Evolutionary conservation across 805 yeast genomes (phyloP).

Genomic region (Candida krabiensis): DNA sequence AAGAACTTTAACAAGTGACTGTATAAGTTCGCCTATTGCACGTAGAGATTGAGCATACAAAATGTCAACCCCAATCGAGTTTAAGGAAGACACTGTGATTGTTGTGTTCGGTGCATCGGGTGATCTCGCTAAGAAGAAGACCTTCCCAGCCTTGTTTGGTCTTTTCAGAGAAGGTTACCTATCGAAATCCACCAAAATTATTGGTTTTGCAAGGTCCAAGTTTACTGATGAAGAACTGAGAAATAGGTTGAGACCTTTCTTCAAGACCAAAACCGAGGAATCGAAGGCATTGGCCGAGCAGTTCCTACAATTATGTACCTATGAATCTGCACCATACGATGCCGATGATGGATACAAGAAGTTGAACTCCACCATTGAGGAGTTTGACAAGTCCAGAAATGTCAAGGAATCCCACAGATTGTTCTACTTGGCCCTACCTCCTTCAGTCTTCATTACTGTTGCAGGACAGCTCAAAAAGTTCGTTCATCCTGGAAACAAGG

Average conservation of each 20-base stretch:
- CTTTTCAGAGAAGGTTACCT: constrained; percentile 74
- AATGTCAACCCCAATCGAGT: constrained; percentile 34
- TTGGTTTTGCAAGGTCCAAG: constrained; percentile 91
- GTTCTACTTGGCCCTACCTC: constrained; percentile 93
- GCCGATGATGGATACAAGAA: constrained; percentile 66
- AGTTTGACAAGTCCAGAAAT: constrained; percentile 52
- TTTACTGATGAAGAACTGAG: constrained; percentile 66
- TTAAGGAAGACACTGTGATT: constrained; percentile 66
- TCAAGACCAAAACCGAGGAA: constrained; percentile 40
- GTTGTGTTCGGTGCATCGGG: constrained; percentile 95
- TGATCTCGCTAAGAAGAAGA: constrained; percentile 92
- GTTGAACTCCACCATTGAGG: constrained; percentile 54
- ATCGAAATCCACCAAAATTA: constrained; percentile 66
- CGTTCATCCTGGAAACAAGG: constrained; percentile 62
- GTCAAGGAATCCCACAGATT: constrained; percentile 68
- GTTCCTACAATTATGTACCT: constrained; percentile 65
- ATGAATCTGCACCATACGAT: constrained; percentile 81
- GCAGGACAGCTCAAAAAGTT: constrained; percentile 68
- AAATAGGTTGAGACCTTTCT: constrained; percentile 60
- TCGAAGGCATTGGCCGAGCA: constrained; percentile 47
- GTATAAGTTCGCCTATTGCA: too few species aligned
- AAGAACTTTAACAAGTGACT: too few species aligned
- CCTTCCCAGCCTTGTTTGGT: constrained; percentile 85
- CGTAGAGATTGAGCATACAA: too few species aligned
- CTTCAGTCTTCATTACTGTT: constrained; percentile 82